A percentile compares a stretch with the other conserved stretches of the same genome.
Evolutionary conservation across 1,139 yeast species (phyloP).

Genomic region (Saccharomycopsis crataegensis): DNA sequence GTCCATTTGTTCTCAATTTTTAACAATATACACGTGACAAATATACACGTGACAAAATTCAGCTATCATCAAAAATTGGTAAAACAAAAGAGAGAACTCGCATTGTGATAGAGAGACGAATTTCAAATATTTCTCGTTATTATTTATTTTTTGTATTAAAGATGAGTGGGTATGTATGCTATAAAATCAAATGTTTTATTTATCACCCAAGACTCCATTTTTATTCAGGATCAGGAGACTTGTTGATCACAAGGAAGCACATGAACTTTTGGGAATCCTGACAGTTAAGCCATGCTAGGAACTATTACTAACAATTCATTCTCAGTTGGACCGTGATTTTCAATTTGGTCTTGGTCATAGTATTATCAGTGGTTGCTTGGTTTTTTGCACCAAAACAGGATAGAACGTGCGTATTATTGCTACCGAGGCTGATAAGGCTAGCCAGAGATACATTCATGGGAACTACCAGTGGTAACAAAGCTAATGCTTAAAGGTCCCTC

Average conservation of each 20-base stretch:
- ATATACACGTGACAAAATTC: too few relatives aligned
- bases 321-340: conserved; percentile 20
- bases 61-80: too few relatives aligned
- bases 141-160: background rate
- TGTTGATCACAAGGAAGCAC: background rate
- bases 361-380: conserved; percentile 30
- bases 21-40: too few relatives aligned
- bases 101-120: too few relatives aligned
- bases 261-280: too few relatives aligned
- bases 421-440: background rate
- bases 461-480: background rate
- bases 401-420: conserved; percentile 35
- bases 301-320: background rate
- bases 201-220: background rate
- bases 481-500: background rate
- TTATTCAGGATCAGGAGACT: background rate
- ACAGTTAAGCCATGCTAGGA: background rate
- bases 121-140: background rate
- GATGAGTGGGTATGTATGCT: conserved; percentile 12
- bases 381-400: conserved; percentile 43
- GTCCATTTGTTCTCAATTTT: too few relatives aligned
- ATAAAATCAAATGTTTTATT: background rate
- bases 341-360: conserved; percentile 17
- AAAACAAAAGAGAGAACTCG: too few relatives aligned
- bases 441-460: background rate